phyloP scores from a whole-genome alignment of 352 stramenopile species.

The Phytophthora pistaciae region DNA sequence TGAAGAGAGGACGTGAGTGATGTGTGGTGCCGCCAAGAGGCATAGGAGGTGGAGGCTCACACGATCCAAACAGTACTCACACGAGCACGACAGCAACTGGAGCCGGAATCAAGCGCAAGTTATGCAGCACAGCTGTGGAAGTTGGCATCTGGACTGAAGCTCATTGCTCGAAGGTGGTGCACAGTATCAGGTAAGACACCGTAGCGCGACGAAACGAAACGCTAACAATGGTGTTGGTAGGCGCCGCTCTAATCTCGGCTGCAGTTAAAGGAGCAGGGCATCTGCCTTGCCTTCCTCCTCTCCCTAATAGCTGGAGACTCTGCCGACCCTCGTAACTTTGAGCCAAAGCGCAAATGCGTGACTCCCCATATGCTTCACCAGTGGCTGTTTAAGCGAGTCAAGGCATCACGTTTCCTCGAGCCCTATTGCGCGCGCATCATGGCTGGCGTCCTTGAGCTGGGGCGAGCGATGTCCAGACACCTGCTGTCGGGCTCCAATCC shows the following conservation, averaged over 20 bases:
- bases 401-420: neutral
- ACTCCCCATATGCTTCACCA: neutral
- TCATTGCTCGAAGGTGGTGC: neutral
- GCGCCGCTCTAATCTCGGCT: neutral
- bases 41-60: neutral
- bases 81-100: neutral
- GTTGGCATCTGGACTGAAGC: neutral
- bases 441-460: neutral
- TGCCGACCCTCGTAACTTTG: no score
- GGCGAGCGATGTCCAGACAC: neutral
- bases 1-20: neutral
- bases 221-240: no score
- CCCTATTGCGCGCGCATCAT: neutral
- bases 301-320: no score
- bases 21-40: neutral
- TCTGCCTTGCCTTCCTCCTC: no score
- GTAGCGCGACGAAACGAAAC: neutral
- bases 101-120: neutral
- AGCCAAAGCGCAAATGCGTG: neutral
- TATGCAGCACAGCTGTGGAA: slow-evolving; percentile 1
- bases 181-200: slow-evolving; percentile 19
- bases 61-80: neutral
- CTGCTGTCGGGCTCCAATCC: neutral
- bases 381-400: neutral
- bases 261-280: neutral